Percentiles rank a stretch among this genome's conserved stretches.
phyloP scores from a whole-genome alignment of 139 green algal species.

The Zygnema cylindricum region DNA sequence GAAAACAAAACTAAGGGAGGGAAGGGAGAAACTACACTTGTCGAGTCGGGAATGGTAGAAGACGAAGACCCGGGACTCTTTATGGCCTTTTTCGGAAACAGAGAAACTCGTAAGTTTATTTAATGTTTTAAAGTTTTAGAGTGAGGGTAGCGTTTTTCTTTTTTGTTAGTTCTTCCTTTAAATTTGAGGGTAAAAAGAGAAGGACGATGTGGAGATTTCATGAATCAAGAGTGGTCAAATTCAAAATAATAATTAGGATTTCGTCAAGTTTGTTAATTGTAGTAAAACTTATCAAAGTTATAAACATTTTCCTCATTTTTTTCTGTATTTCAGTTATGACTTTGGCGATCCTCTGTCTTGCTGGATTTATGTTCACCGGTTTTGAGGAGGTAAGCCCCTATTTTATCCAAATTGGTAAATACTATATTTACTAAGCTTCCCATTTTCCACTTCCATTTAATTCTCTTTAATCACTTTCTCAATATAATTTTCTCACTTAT shows the following conservation, averaged over 20 bases:
- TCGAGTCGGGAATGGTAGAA: too few species aligned
- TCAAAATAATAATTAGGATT: background rate
- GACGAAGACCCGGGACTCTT: background rate
- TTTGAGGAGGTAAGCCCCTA: background rate
- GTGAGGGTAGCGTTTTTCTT: background rate
- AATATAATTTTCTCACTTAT: background rate
- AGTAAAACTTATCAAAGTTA: background rate
- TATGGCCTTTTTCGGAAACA: background rate
- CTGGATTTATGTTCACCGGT: background rate
- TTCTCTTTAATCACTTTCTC: background rate
- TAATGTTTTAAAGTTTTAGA: background rate
- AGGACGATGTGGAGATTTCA: too few species aligned
- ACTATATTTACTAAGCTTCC: background rate
- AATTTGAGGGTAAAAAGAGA: background rate
- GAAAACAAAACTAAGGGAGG: background rate
- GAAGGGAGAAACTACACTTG: background rate
- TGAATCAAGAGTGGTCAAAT: background rate
- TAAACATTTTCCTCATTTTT: background rate
- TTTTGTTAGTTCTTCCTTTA: background rate
- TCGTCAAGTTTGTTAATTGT: background rate
- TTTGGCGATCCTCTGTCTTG: background rate
- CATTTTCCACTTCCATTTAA: background rate
- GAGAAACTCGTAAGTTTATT: background rate
- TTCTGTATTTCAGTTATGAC: constrained; percentile 10
- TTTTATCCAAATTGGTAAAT: too few species aligned